Evolutionary conservation across 345 rosid genomes (phyloP), one percentile per base, ranked within the genome.

Genomic region (Leavenworthia alabamica): DNA sequence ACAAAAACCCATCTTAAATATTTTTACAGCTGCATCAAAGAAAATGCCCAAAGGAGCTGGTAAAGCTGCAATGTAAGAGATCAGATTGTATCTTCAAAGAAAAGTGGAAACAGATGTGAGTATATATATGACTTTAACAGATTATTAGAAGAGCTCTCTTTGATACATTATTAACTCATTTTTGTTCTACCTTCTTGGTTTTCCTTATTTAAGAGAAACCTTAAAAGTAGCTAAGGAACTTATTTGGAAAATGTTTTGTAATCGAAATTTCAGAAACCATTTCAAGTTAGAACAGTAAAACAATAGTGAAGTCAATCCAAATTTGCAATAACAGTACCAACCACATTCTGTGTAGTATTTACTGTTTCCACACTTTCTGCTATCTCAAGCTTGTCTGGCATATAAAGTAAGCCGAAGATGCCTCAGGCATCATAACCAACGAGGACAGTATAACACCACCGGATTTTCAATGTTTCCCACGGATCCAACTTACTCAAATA

Each of bases 391-490:
- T 79, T 70, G 70, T 88, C 86, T 4, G 93, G 93, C 88, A 13
- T 71, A 80, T 16, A 84, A 75, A 33, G 84, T 84, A 65, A 82
- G 81, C 68, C 72, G 86, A 23, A 88, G 83, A 66, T 88, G 84
- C 56, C 90, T 85, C 66, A 83, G 79, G 79, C 88, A 88, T 85
- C 93, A 88, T 88, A 51, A 88, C 87, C 27, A 89, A 81, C 16
- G 90, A 85, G 31, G 83, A 83, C 35, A 88, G 80, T 69, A n/a
- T n/a, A 80, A 61, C 0, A 86, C 86, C 19, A 85, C 83, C 0
- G 83, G 93, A 53, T 83, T 82, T 47, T 89, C 86, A 56, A 55
- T 78, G 4, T 83, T 83, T 64, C 90, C 88, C 6, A 86, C 85
- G 12, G 85, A 80, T 51, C 89, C 87, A 26, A 85, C 89, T 81